Conservation (phyloP, 1,284 basidiomycete species). For the Laetiporus sulphureus region DNA sequence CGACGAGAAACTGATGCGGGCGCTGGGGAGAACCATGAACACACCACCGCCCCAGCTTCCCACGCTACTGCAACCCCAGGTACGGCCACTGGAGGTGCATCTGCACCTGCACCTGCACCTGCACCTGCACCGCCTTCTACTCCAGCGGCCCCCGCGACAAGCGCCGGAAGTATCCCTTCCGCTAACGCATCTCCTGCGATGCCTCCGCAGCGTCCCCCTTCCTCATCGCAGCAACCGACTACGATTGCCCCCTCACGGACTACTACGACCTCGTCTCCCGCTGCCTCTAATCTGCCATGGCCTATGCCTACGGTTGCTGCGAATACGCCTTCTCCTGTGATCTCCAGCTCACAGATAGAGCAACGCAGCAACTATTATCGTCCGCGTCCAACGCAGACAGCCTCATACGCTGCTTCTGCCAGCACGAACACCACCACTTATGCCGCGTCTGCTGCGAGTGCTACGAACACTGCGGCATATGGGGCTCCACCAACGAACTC, state of each 20-base stretch:
- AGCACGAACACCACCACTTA: background rate
- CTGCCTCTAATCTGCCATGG: constrained; percentile 31
- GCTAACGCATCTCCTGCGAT: constrained; percentile 21
- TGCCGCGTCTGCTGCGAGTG: constrained; percentile 3
- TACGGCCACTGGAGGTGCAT: background rate
- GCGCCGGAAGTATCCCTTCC: background rate
- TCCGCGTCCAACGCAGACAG: constrained; percentile 22
- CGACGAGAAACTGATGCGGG: constrained; percentile 40
- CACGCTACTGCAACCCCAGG: constrained; percentile 21
- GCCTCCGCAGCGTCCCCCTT: constrained; percentile 22
- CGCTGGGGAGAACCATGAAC: constrained; percentile 18
- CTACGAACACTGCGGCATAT: constrained; percentile 14
- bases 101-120: constrained; percentile 1
- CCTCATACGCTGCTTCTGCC: constrained; percentile 16
- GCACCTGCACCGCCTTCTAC: constrained; percentile 1
- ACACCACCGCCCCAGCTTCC: constrained; percentile 25
- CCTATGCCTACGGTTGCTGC: constrained; percentile 29
- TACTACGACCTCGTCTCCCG: constrained; percentile 15
- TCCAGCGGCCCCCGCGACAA: background rate
- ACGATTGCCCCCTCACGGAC: constrained; percentile 18
- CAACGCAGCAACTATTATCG: constrained; percentile 30
- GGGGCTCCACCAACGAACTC: no score
- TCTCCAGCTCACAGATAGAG: constrained; percentile 24
- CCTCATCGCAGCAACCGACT: constrained; percentile 16
- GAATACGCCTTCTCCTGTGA: constrained; percentile 22